These are phyloP conservation scores for Bryoglossum gracile DNA, from an alignment of 495 filamentous ascomycete genomes.

Conservation along the genomic window DNA sequence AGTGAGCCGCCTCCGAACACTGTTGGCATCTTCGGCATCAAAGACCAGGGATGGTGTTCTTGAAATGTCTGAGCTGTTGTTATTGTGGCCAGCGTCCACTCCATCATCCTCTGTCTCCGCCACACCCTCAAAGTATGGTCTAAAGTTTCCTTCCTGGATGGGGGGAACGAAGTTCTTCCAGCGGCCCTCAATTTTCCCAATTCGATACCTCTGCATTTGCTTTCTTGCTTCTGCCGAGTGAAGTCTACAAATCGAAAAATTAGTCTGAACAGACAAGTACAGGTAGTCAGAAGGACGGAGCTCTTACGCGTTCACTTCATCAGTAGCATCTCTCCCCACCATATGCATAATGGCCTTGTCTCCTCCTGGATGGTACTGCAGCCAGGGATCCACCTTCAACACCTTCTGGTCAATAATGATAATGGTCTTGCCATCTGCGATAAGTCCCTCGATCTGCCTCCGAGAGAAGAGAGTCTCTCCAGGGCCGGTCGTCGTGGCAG, in stretches of 20 bases:
- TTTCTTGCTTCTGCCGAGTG: conserved; percentile 73
- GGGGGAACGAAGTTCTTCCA: conserved; percentile 91
- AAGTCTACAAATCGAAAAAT: conserved; percentile 53
- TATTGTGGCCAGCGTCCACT: conserved; percentile 33
- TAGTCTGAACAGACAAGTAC: not conserved
- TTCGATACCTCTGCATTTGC: conserved; percentile 74
- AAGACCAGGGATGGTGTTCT: conserved; percentile 59
- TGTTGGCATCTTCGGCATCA: conserved; percentile 41
- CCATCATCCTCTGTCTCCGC: conserved; percentile 31
- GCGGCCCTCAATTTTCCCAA: conserved; percentile 71
- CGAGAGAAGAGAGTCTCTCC: conserved; percentile 34
- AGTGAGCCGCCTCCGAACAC: conserved; percentile 15
- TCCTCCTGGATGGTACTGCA: conserved; percentile 85
- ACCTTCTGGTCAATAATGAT: conserved; percentile 77
- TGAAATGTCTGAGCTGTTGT: conserved; percentile 39
- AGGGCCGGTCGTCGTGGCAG: conserved; percentile 1
- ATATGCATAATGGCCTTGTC: conserved; percentile 90
- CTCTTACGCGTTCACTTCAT: conserved; percentile 86
- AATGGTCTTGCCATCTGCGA: conserved; percentile 76
- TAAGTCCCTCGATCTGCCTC: conserved; percentile 75
- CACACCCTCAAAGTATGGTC: conserved; percentile 40
- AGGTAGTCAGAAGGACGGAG: not conserved
- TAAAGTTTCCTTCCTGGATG: conserved; percentile 85
- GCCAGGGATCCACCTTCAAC: conserved; percentile 80
- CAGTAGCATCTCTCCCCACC: conserved; percentile 93